Percentiles rank a stretch among this genome's conserved stretches.
phyloP scores from a whole-genome alignment of 495 filamentous ascomycete species.

The Podospora sp. region DNA sequence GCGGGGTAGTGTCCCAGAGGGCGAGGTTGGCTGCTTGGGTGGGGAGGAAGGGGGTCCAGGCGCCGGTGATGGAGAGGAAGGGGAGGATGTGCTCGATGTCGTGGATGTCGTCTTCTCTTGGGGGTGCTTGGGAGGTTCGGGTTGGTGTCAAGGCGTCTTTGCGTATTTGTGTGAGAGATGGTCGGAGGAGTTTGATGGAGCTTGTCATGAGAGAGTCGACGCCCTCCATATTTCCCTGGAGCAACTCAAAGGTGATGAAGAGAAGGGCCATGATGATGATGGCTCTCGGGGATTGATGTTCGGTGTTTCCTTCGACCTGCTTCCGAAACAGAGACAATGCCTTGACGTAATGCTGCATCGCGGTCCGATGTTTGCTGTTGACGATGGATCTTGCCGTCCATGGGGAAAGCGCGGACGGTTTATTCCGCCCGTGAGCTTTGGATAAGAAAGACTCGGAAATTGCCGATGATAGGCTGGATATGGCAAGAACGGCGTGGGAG shows the following conservation, averaged over 20 bases:
- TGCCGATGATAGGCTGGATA: constrained; percentile 22
- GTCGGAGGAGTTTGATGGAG: constrained; percentile 16
- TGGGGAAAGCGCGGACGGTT: constrained; percentile 17
- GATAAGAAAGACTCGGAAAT: constrained; percentile 6
- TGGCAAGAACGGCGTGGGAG: constrained; percentile 23
- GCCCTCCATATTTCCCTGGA: constrained; percentile 35
- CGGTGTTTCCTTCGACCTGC: constrained; percentile 16
- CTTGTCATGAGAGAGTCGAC: constrained; percentile 28
- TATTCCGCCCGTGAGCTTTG: background rate
- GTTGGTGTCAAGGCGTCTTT: background rate
- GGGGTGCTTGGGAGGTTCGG: background rate
- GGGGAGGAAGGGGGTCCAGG: constrained; percentile 17
- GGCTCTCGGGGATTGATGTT: constrained; percentile 19
- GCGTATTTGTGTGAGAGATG: constrained; percentile 14
- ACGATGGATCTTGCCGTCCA: constrained; percentile 16
- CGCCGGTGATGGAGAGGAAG: constrained; percentile 24
- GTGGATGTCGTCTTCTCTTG: constrained; percentile 15
- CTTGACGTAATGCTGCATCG: constrained; percentile 34
- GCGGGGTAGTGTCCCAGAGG: background rate
- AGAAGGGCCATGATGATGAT: constrained; percentile 30
- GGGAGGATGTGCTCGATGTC: constrained; percentile 23
- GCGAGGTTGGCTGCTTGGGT: constrained; percentile 5
- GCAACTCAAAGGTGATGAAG: constrained; percentile 31
- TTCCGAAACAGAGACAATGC: constrained; percentile 32
- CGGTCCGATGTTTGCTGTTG: constrained; percentile 24